Evolutionary conservation across 805 yeast genomes (phyloP).

Genomic region (Wickerhamiella australiensis): DNA sequence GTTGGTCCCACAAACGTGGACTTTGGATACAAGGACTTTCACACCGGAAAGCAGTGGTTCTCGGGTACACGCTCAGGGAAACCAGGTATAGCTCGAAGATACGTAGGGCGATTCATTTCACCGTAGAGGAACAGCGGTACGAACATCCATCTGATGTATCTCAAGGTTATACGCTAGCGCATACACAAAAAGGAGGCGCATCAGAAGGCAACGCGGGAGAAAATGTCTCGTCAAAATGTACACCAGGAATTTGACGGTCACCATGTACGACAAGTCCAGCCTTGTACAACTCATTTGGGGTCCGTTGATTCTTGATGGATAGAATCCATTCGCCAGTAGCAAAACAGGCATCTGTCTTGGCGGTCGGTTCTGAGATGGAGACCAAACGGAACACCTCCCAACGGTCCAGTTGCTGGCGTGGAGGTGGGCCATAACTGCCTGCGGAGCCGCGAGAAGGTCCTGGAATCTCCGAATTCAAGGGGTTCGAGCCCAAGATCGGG

Average conservation of each 20-base stretch:
- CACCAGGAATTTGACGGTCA: neutral
- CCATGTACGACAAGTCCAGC: neutral
- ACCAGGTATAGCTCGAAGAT: neutral
- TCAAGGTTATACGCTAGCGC: conserved; percentile 1
- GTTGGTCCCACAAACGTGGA: conserved; percentile 1
- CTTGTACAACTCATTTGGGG: neutral
- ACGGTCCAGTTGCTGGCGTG: too few species aligned
- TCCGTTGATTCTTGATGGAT: neutral
- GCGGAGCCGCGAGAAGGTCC: too few species aligned
- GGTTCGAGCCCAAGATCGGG: too few species aligned
- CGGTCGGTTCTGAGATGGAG: neutral
- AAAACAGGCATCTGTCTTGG: neutral
- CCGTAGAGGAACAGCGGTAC: conserved; percentile 5
- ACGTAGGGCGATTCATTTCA: neutral
- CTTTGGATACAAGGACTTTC: neutral
- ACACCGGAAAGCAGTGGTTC: neutral
- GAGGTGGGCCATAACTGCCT: neutral
- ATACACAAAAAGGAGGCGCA: neutral
- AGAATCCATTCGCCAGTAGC: neutral
- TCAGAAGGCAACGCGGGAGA: neutral
- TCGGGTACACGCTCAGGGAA: neutral
- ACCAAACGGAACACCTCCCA: neutral
- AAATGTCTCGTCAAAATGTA: neutral
- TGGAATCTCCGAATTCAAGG: too few species aligned
- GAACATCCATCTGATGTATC: conserved; percentile 3